These are phyloP conservation scores for Fraxinus angustifolia DNA, from an alignment of 305 asterid genomes.

Conservation along the genomic window DNA sequence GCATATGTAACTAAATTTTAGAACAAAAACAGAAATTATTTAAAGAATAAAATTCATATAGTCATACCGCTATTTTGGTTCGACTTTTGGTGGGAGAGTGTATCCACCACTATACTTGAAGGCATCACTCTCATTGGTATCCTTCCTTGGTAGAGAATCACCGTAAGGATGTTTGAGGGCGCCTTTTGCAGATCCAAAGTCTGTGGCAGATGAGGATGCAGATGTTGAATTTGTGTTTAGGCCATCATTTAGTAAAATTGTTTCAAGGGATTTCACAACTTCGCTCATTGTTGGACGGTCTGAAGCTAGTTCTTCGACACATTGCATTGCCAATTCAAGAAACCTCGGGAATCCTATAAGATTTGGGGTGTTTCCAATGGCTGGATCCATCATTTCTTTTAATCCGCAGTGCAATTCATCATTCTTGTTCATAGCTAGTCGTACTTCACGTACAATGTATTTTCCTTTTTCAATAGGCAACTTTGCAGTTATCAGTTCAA, in stretches of 20 bases:
- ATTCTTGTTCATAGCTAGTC: conserved; percentile 42
- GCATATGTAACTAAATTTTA: background rate
- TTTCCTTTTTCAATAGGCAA: conserved; percentile 88
- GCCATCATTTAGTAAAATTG: conserved; percentile 66
- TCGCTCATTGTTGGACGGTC: conserved; percentile 88
- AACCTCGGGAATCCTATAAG: conserved; percentile 61
- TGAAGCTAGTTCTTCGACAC: conserved; percentile 83
- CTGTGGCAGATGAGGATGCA: conserved; percentile 77
- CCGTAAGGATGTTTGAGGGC: conserved; percentile 50
- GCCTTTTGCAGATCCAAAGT: conserved; percentile 54
- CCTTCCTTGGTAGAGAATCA: conserved; percentile 28
- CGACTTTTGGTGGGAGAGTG: conserved; percentile 43
- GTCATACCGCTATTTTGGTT: conserved; percentile 40
- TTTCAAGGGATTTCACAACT: conserved; percentile 69
- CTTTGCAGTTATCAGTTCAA: conserved; percentile 73
- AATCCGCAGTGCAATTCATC: conserved; percentile 57
- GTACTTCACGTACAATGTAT: conserved; percentile 73
- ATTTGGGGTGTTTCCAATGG: conserved; percentile 39
- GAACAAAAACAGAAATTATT: background rate
- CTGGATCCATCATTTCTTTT: conserved; percentile 59
- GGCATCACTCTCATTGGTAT: conserved; percentile 37
- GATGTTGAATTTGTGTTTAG: conserved; percentile 68
- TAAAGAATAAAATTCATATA: background rate
- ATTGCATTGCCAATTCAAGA: conserved; percentile 74
- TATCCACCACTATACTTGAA: conserved; percentile 67